These are phyloP conservation scores for Colletotrichum falcatum DNA, from an alignment of 2,329 filamentous ascomycete species.

Conservation along the genomic window DNA sequence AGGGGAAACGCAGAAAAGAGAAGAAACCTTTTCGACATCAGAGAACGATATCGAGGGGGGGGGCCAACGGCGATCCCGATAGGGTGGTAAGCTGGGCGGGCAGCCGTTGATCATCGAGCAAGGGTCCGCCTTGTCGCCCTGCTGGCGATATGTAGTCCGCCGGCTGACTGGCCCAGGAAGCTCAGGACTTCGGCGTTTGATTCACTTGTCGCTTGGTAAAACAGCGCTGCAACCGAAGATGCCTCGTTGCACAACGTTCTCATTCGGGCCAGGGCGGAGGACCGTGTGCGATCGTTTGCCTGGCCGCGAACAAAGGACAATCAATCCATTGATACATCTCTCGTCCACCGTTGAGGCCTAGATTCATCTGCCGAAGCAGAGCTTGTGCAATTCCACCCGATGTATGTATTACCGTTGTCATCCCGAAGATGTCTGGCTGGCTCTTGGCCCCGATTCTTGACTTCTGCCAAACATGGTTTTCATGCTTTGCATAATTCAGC, in stretches of 20 bases:
- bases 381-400: not conserved
- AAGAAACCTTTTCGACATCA: not conserved
- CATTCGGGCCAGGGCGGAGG: not conserved
- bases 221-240: not conserved
- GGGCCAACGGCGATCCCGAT: slow-evolving; percentile 22
- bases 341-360: too few species aligned
- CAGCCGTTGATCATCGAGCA: slow-evolving; percentile 29
- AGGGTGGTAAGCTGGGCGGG: slow-evolving; percentile 10
- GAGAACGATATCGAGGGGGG: slow-evolving; percentile 3
- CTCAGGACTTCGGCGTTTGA: not conserved
- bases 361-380: not conserved
- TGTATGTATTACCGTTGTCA: too few species aligned
- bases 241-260: not conserved
- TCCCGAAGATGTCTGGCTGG: not conserved
- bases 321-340: too few species aligned
- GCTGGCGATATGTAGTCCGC: not conserved
- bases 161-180: not conserved
- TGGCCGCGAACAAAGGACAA: too few species aligned
- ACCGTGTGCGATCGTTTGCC: not conserved
- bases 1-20: not conserved
- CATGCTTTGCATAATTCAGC: not conserved
- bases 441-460: not conserved
- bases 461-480: slow-evolving; percentile 23
- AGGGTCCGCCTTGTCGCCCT: slow-evolving; percentile 12
- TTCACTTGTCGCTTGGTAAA: not conserved